phyloP scores from a whole-genome alignment of 192 early-diverging fungal species.

The Kappamyces sp. region DNA sequence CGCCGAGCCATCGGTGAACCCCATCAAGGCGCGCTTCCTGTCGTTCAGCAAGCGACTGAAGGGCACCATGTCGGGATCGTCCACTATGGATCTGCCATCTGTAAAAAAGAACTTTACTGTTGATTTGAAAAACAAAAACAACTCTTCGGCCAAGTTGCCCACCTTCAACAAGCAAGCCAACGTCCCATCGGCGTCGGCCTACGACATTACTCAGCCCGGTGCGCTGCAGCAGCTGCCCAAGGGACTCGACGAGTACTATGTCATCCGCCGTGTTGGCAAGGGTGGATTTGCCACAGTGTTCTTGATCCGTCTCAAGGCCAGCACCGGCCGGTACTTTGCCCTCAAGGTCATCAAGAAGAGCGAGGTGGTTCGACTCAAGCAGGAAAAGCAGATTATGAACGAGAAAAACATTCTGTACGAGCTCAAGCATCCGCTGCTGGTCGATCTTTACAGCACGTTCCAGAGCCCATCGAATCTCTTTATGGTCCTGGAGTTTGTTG shows the following conservation, averaged over 20 bases:
- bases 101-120: conserved; percentile 8
- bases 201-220: conserved; percentile 33
- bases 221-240: conserved; percentile 22
- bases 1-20: too few relatives aligned
- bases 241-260: conserved; percentile 42
- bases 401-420: conserved; percentile 49
- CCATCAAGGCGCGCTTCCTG: conserved; percentile 8
- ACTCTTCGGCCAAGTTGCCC: conserved; percentile 1
- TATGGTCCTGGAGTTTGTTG: conserved; percentile 54
- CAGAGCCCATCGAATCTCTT: conserved; percentile 45
- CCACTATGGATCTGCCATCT: conserved; percentile 1
- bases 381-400: conserved; percentile 52
- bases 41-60: conserved; percentile 17
- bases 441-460: conserved; percentile 50
- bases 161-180: background rate
- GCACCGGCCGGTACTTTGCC: conserved; percentile 49
- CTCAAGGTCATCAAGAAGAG: conserved; percentile 53
- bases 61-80: conserved; percentile 3
- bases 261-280: conserved; percentile 44
- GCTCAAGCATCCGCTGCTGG: conserved; percentile 44
- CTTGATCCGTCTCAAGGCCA: conserved; percentile 36
- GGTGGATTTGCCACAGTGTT: conserved; percentile 52
- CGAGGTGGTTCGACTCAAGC: conserved; percentile 45
- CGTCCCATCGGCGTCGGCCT: conserved; percentile 32
- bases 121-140: conserved; percentile 3